Evolutionary conservation across 768 basidiomycete genomes (phyloP).

Genomic region (Trametes cingulata): DNA sequence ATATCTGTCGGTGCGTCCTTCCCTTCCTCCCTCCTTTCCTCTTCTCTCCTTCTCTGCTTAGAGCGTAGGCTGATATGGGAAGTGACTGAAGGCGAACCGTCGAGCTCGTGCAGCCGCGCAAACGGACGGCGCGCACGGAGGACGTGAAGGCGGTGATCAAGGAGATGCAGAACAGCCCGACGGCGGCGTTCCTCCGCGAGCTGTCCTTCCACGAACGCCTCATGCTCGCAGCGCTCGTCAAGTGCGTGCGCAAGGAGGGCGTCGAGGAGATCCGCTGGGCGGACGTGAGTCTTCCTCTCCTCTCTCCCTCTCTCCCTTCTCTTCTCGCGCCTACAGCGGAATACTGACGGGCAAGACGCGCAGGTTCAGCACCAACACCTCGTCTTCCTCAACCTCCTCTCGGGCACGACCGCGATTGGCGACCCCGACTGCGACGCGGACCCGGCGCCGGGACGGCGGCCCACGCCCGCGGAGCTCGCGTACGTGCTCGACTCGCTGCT

Average conservation of each 20-base stretch:
- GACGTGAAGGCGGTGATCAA: conserved; percentile 81
- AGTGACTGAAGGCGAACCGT: conserved; percentile 70
- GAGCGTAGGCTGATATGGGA: background rate
- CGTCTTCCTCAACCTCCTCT: conserved; percentile 64
- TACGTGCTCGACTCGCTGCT: conserved; percentile 75
- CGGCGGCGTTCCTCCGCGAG: conserved; percentile 76
- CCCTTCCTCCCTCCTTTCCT: background rate
- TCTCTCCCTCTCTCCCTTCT: background rate
- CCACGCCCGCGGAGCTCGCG: conserved; percentile 61
- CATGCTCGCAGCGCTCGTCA: conserved; percentile 81
- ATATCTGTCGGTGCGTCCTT: conserved; percentile 76
- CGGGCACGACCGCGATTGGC: conserved; percentile 24
- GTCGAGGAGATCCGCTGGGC: conserved; percentile 87
- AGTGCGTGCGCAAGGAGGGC: conserved; percentile 80
- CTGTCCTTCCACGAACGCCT: conserved; percentile 88
- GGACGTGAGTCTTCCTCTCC: conserved; percentile 55
- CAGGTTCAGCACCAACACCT: conserved; percentile 79
- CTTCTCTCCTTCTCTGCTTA: background rate
- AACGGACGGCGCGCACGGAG: conserved; percentile 56
- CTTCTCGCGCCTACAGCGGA: background rate
- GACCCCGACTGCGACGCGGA: conserved; percentile 48
- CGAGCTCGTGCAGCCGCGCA: conserved; percentile 63
- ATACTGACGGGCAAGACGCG: background rate
- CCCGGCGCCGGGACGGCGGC: conserved; percentile 46
- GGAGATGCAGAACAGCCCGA: conserved; percentile 90